Percentiles rank a stretch among this genome's conserved stretches.
These are phyloP conservation scores for Pisolithus tinctorius DNA, from an alignment of 768 basidiomycete genomes.

Conservation along the genomic window DNA sequence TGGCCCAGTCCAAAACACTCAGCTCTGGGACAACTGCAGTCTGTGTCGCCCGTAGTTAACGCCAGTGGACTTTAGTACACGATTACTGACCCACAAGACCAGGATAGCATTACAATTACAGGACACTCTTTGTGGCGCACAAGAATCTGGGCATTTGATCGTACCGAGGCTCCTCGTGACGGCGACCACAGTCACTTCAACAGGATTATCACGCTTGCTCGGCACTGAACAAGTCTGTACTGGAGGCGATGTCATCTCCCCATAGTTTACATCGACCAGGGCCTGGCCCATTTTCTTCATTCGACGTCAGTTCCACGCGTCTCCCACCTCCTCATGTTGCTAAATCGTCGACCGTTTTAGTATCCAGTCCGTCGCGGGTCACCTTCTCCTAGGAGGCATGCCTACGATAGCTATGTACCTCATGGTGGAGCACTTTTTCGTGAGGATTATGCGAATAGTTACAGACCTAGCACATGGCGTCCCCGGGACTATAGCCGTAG, in stretches of 20 bases:
- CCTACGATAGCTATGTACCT: slow-evolving; percentile 50
- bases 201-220: background rate
- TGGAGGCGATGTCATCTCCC: slow-evolving; percentile 14
- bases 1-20: background rate
- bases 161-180: background rate
- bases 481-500: slow-evolving; percentile 36
- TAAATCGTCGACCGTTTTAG: slow-evolving; percentile 15
- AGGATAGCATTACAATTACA: background rate
- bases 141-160: background rate
- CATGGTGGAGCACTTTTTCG: slow-evolving; percentile 30
- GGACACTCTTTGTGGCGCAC: background rate
- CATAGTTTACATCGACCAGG: slow-evolving; percentile 22
- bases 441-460: slow-evolving; percentile 37
- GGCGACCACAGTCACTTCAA: background rate
- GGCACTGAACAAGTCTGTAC: background rate
- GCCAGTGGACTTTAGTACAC: background rate
- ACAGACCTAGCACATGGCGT: slow-evolving; percentile 35
- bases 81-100: background rate
- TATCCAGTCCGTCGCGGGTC: slow-evolving; percentile 35
- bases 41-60: background rate
- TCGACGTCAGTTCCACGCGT: slow-evolving; percentile 28
- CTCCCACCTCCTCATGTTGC: slow-evolving; percentile 9
- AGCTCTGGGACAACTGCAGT: background rate
- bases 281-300: slow-evolving; percentile 14
- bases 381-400: slow-evolving; percentile 41